Evolutionary conservation across 2,329 filamentous ascomycete genomes (phyloP).

Genomic region (Alternaria postmessia): DNA sequence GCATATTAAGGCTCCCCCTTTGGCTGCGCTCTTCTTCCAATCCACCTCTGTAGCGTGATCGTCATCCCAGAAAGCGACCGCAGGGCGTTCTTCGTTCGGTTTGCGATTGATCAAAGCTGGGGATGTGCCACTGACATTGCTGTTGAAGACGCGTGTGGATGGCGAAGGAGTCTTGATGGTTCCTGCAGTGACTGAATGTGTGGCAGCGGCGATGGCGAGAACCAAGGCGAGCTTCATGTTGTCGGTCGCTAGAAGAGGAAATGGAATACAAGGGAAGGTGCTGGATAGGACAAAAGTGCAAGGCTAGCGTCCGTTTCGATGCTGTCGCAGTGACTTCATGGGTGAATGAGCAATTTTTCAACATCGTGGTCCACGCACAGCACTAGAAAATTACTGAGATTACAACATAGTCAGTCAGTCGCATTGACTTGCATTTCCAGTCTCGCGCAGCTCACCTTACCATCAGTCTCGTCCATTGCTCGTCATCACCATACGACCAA

Average conservation of each 20-base stretch:
- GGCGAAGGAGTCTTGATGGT: background rate
- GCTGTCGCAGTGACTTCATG: background rate
- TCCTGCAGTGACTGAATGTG: background rate
- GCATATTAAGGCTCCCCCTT: slow-evolving; percentile 25
- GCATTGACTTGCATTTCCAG: background rate
- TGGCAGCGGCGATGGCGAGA: background rate
- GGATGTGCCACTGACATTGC: background rate
- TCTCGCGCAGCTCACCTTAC: background rate
- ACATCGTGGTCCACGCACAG: background rate
- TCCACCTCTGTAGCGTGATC: slow-evolving; percentile 18
- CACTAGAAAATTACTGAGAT: too few species aligned
- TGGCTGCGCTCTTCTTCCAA: slow-evolving; percentile 18
- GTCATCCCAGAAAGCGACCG: slow-evolving; percentile 18
- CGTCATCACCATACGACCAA: background rate
- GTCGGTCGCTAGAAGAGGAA: background rate
- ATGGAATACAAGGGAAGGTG: background rate
- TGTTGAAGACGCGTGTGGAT: background rate
- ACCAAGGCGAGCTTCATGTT: background rate
- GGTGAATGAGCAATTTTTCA: background rate
- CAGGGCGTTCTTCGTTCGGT: background rate
- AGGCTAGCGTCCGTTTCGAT: background rate
- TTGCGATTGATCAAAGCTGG: background rate
- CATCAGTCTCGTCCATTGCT: background rate
- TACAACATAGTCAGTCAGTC: too few species aligned
- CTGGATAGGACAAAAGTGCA: background rate